phyloP scores from a whole-genome alignment of 2,329 filamentous ascomycete species.

The Xylaria sp. region DNA sequence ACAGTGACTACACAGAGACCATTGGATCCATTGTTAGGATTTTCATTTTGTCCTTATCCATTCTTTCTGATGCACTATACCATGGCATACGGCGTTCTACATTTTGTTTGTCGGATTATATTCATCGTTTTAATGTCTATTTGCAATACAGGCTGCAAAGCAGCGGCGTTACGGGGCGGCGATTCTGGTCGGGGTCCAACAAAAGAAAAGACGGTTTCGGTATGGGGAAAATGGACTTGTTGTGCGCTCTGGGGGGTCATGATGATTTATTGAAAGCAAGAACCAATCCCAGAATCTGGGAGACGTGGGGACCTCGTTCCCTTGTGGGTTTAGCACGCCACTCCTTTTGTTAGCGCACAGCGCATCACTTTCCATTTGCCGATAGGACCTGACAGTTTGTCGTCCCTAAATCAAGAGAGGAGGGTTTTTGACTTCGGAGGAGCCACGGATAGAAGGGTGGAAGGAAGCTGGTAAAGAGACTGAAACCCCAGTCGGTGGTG shows the following conservation, averaged over 20 bases:
- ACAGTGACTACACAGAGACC: conserved; percentile 50
- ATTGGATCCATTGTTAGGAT: conserved; percentile 11
- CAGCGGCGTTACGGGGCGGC: conserved; percentile 38
- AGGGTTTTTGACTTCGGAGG: conserved; percentile 1
- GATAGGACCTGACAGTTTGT: conserved; percentile 22
- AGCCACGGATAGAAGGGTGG: conserved; percentile 7
- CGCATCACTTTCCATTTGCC: conserved; percentile 14
- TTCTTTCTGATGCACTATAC: conserved; percentile 26
- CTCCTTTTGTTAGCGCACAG: conserved; percentile 16
- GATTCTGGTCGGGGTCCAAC: conserved; percentile 23
- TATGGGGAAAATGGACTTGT: conserved; percentile 18
- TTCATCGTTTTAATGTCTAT: conserved; percentile 36
- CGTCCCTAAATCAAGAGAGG: conserved; percentile 8
- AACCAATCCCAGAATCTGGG: conserved; percentile 18
- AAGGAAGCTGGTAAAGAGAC: background rate
- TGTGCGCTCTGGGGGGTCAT: conserved; percentile 21
- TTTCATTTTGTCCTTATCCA: conserved; percentile 33
- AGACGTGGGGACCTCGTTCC: conserved; percentile 10
- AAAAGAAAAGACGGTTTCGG: conserved; percentile 27
- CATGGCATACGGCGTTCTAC: conserved; percentile 37
- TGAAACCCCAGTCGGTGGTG: background rate
- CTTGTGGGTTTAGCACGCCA: conserved; percentile 26
- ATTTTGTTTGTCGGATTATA: conserved; percentile 28
- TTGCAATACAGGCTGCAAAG: conserved; percentile 31
- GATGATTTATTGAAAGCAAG: conserved; percentile 12